Evolutionary conservation across 352 stramenopile genomes (phyloP), one percentile per base, ranked within the genome.

Genomic region (Phytopythium oedochilum): DNA sequence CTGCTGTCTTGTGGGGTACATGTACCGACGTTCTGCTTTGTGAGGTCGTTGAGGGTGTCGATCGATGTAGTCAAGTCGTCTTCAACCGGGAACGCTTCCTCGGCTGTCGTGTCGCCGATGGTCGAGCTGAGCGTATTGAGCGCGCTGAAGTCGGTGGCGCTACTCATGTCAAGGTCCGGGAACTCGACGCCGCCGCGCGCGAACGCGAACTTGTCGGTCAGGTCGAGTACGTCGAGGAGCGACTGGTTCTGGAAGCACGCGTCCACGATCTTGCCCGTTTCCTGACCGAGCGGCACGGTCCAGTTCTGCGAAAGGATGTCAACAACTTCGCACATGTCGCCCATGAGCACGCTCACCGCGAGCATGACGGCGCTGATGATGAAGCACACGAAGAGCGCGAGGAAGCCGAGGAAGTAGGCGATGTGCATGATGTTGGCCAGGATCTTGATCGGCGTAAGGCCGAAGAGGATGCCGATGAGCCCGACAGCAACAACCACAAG

Each of bases 371-470:
- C 39, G 17, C 70, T 84, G 50, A 88, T 61, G 50, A 90, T 56
- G 55, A 88, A 88, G 8, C 70, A 81, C 18, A 90, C 42, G 47
- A 88, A 66, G 23, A 90, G 67, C 28, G 68, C 71, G 44, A 90
- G 69, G 52, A 88, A 88, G 9, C 77, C 80, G 26, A 90, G 58
- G 47, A 87, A 68, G 60, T 86, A 90, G 17, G 77, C 78, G 54
- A 90, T 62, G 61, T 90, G 76, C 61, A 90, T 86, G 61, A 90
- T 70, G 55, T 85, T 81, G 38, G 75, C 78, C 10, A 90, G 52
- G 25, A 67, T 64, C 47, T 86, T 86, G 29, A 83, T 55, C 1
- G 75, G 73, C 23, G 77, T 90, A 29, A 87, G 60, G 0, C 77
- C 80, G 28, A 88, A 86, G 32, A 90, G 64, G 20, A 90, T 64